Percentiles rank a stretch among this genome's conserved stretches.
Conservation (phyloP, 108 stramenopile genomes). For the Cyclotella distinguenda region DNA sequence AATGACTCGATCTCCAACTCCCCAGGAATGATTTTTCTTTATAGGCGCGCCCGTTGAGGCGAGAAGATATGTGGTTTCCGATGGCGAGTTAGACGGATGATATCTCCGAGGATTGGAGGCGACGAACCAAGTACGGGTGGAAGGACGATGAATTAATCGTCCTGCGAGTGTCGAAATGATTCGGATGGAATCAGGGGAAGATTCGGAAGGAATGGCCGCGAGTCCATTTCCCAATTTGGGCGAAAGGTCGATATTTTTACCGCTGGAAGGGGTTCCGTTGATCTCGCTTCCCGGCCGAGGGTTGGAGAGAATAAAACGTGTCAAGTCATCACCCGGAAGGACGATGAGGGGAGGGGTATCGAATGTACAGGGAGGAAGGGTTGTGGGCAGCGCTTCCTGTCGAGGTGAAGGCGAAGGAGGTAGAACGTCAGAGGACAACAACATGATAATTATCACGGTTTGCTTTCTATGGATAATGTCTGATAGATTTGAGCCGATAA, state of each 20-base stretch:
- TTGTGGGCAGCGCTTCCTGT: conserved; percentile 4
- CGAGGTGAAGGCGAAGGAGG: no score
- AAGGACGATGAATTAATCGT: conserved; percentile 30
- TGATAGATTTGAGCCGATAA: no score
- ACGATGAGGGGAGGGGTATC: conserved; percentile 37
- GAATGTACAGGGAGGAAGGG: conserved; percentile 12
- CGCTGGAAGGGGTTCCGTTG: no score
- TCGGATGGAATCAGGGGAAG: conserved; percentile 3
- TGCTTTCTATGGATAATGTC: no score
- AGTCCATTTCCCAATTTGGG: conserved; percentile 42
- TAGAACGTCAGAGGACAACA: no score
- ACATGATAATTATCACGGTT: no score
- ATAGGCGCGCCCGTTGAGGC: conserved; percentile 3
- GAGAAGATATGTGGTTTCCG: neutral
- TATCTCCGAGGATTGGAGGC: conserved; percentile 41
- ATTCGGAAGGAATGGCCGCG: neutral
- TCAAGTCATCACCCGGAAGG: conserved; percentile 44
- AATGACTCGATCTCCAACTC: conserved; percentile 73
- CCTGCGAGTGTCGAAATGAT: conserved; percentile 43
- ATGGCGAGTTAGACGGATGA: conserved; percentile 27
- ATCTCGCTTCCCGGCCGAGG: conserved; percentile 25
- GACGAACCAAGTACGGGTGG: conserved; percentile 36
- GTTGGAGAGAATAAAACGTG: conserved; percentile 31
- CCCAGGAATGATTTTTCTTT: conserved; percentile 4
- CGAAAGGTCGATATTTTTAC: neutral